These are phyloP conservation scores for Hippophae gyantsensis DNA, from an alignment of 306 rosid species.

Conservation along the genomic window DNA sequence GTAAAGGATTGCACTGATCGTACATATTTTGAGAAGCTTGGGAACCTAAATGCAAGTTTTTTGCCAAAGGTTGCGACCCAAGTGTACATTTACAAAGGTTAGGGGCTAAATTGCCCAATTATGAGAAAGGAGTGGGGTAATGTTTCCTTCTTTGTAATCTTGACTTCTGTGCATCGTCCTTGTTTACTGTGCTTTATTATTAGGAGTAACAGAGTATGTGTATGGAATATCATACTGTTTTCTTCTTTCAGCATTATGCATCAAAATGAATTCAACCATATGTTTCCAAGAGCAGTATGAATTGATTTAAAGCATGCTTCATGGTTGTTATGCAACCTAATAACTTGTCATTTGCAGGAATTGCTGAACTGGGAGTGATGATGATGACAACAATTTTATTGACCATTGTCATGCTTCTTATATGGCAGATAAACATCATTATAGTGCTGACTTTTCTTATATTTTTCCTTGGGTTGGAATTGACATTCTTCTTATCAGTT, in stretches of 20 bases:
- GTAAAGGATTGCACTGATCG: too few relatives aligned
- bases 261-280: not conserved
- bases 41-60: too few relatives aligned
- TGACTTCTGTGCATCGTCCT: too few relatives aligned
- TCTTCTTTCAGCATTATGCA: not conserved
- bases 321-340: conserved; percentile 13
- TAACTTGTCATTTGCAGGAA: conserved; percentile 45
- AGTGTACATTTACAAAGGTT: too few relatives aligned
- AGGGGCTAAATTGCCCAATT: too few relatives aligned
- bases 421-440: conserved; percentile 83
- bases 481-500: conserved; percentile 87
- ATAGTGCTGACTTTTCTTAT: conserved; percentile 53
- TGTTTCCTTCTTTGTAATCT: too few relatives aligned
- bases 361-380: conserved; percentile 97
- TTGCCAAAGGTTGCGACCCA: too few relatives aligned
- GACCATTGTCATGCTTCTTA: conserved; percentile 94
- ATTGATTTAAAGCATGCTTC: not conserved
- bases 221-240: not conserved
- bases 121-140: too few relatives aligned
- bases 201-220: not conserved
- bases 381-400: conserved; percentile 91
- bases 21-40: too few relatives aligned
- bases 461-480: conserved; percentile 77
- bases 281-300: not conserved
- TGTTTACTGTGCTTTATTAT: too few relatives aligned